A percentile compares a stretch with the other conserved stretches of the same genome.
These are phyloP conservation scores for Aspergillus costaricaensis DNA, from an alignment of 2,329 filamentous ascomycete genomes.

Conservation along the genomic window DNA sequence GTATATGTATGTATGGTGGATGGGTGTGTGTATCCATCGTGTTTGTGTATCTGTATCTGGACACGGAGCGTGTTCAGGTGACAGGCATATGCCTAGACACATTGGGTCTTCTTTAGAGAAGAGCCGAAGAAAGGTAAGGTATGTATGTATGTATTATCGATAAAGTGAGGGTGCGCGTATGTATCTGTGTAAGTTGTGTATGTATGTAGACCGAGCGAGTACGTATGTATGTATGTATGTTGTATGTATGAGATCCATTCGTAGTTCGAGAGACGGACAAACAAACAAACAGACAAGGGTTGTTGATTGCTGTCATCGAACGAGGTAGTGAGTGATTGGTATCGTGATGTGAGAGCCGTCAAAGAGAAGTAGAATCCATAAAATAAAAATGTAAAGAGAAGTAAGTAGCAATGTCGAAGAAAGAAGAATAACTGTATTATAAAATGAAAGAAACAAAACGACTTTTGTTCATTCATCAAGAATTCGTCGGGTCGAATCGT, in stretches of 20 bases:
- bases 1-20: neutral
- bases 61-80: too few relatives aligned
- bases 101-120: too few relatives aligned
- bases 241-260: neutral
- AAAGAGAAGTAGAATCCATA: neutral
- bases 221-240: neutral
- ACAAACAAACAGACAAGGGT: neutral
- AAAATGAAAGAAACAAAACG: conserved; percentile 7
- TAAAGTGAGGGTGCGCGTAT: neutral
- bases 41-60: too few relatives aligned
- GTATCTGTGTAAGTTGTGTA: neutral
- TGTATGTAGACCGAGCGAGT: neutral
- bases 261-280: neutral
- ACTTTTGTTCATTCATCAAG: conserved; percentile 19
- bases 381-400: neutral
- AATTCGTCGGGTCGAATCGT: conserved; percentile 18
- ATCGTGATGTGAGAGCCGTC: conserved; percentile 13
- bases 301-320: neutral
- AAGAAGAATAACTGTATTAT: conserved; percentile 3
- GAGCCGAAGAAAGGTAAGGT: neutral
- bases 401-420: neutral
- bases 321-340: neutral
- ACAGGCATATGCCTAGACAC: too few relatives aligned
- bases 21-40: too few relatives aligned
- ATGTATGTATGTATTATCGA: neutral